Conservation (phyloP, 1,284 basidiomycete species). For the Cryptococcus hybrid region DNA sequence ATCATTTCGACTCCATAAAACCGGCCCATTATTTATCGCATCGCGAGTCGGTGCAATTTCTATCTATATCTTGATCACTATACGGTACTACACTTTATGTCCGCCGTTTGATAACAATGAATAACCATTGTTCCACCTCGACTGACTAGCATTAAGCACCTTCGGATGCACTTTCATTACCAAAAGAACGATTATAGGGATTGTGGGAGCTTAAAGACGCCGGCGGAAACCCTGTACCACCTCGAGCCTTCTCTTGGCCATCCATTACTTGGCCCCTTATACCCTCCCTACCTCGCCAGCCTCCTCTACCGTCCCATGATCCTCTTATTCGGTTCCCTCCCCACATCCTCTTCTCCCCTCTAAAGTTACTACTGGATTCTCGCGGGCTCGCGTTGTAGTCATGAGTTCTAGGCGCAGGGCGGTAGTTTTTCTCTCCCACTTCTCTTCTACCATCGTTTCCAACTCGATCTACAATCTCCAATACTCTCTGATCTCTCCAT, state of each 20-base stretch:
- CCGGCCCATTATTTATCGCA: too few species aligned
- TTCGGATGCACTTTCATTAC: too few species aligned
- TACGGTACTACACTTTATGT: too few species aligned
- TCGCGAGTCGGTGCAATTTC: too few species aligned
- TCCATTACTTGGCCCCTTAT: background rate
- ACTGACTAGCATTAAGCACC: too few species aligned
- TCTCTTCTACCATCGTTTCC: conserved; percentile 7
- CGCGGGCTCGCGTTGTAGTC: too few species aligned
- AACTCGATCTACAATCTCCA: conserved; percentile 10
- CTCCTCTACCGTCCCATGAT: background rate
- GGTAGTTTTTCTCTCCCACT: background rate
- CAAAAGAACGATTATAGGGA: background rate
- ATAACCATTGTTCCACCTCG: too few species aligned
- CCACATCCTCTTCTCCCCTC: too few species aligned
- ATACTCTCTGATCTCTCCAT: conserved; percentile 10
- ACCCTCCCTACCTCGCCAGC: background rate
- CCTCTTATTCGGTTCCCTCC: background rate
- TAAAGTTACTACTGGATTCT: too few species aligned
- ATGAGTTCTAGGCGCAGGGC: background rate
- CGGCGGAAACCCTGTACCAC: background rate
- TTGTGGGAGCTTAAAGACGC: background rate
- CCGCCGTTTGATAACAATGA: too few species aligned
- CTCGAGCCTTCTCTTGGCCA: background rate
- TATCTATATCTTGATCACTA: too few species aligned
- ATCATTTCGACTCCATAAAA: too few species aligned